phyloP scores from a whole-genome alignment of 2,329 filamentous ascomycete species.

The Fusarium sp. region DNA sequence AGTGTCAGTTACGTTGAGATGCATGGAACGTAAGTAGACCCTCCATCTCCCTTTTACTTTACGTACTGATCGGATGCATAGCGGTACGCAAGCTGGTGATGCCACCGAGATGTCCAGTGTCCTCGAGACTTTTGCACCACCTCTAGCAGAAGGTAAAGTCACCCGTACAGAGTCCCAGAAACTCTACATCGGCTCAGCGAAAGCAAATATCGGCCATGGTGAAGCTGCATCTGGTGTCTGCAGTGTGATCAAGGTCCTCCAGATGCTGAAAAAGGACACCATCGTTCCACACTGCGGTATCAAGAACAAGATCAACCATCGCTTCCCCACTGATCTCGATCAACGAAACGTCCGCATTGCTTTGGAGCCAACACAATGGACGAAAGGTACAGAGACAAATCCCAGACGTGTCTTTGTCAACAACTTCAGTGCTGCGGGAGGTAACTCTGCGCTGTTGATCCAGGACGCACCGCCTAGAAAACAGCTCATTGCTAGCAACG shows the following conservation, averaged over 20 bases:
- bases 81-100: slow-evolving; percentile 75
- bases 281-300: slow-evolving; percentile 67
- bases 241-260: slow-evolving; percentile 64
- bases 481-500: slow-evolving; percentile 54
- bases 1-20: slow-evolving; percentile 89
- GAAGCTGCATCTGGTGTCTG: slow-evolving; percentile 69
- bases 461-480: slow-evolving; percentile 59
- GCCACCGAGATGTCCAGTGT: slow-evolving; percentile 85
- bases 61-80: accelerated
- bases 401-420: slow-evolving; percentile 67
- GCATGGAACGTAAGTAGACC: slow-evolving; percentile 67
- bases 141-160: not conserved
- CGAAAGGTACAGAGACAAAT: slow-evolving; percentile 49
- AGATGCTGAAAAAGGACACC: slow-evolving; percentile 59
- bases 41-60: accelerated
- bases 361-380: slow-evolving; percentile 61
- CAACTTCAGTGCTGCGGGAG: slow-evolving; percentile 77
- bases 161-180: slow-evolving; percentile 11
- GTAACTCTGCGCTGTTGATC: slow-evolving; percentile 74
- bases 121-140: slow-evolving; percentile 62
- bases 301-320: slow-evolving; percentile 58
- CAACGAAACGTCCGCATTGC: slow-evolving; percentile 62
- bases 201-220: slow-evolving; percentile 73
- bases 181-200: slow-evolving; percentile 70
- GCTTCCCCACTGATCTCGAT: slow-evolving; percentile 55